Evolutionary conservation across 2,329 filamentous ascomycete genomes (phyloP), one percentile per base, ranked within the genome.

Genomic region (Cercospora zeae-maydis): DNA sequence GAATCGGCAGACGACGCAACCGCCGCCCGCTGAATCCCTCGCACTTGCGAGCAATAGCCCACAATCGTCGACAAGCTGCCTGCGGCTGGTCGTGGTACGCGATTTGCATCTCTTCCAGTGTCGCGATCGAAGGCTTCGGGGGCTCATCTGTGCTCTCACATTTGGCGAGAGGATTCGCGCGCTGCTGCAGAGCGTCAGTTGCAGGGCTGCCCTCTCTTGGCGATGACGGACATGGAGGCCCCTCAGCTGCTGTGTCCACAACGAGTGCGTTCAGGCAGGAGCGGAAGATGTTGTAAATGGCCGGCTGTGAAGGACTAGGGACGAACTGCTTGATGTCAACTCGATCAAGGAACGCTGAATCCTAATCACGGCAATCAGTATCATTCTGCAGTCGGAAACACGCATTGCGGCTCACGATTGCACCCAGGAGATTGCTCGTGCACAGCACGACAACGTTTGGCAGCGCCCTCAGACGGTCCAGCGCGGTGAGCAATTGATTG

Each of bases 401-500:
- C 9, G 13, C 2, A 27, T 34, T 19, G 11, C 7, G 8, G 61
- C 74, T 67, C 65, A 76, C 77, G 66, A 83, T 73, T 8, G 76
- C 77, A 11, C 70, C 71, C 13, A 80, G 71, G 8, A 83, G 69
- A 59, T 83, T 84, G 70, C 78, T 83, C 0, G 82, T 83, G 68
- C 80, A 83, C 33, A 83, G 71, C 6, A 82, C 74, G 27, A 83
- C 67, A 21, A 83, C 75, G 62, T 83, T 83, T 0, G 74, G 70
- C 24, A 76, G 70, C 30, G 73, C 65, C 24, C 77, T 74, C 1
- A 83, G 64, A 4, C 76, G 75, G 66, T 83, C 81, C 14, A 84
- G 74, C 0, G 77, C 79, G 9, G 77, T 80, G 0, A 83, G 76
- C 0, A 83, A 72, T 58, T 82, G 78, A 62, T 83, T 83, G 0